A percentile compares a stretch with the other conserved stretches of the same genome.
Conservation (phyloP, 176 grass and related monocot genomes). For the Oryza coarctata region DNA sequence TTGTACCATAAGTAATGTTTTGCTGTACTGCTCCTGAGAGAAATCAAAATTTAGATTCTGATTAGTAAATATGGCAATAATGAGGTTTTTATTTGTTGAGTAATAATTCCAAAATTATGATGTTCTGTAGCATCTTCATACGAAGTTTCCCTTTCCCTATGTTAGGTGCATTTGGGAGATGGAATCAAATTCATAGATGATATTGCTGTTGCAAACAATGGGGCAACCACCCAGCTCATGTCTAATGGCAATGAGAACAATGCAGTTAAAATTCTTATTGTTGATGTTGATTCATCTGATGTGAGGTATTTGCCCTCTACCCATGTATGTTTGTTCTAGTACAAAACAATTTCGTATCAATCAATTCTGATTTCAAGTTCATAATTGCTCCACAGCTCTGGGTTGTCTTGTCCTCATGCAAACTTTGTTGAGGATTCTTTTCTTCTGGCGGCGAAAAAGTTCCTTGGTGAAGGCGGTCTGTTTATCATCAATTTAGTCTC, state of each 20-base stretch:
- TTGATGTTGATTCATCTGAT: conserved; percentile 98
- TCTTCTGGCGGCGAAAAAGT: conserved; percentile 55
- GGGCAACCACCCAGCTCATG: conserved; percentile 17
- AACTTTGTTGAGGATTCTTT: conserved; percentile 89
- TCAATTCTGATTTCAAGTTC: conserved; percentile 14
- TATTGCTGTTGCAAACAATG: conserved; percentile 27
- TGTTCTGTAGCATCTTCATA: neutral
- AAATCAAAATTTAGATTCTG: neutral
- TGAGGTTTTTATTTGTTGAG: neutral
- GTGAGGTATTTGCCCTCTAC: conserved; percentile 50
- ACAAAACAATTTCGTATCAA: conserved; percentile 8
- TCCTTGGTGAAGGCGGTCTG: conserved; percentile 65
- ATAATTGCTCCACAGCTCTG: conserved; percentile 55
- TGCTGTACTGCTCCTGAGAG: neutral
- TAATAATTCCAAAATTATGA: neutral
- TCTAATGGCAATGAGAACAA: conserved; percentile 38
- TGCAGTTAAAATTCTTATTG: conserved; percentile 65
- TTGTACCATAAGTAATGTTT: conserved; percentile 7
- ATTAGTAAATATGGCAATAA: neutral
- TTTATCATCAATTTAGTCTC: conserved; percentile 89
- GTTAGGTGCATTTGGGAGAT: conserved; percentile 79
- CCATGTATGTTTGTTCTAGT: neutral
- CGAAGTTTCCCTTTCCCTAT: neutral
- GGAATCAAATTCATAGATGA: conserved; percentile 74
- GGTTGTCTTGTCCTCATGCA: conserved; percentile 73